Percentiles rank a stretch among this genome's conserved stretches.
Conservation (phyloP, 1,139 yeast genomes). For the Kodamaea sp. region DNA sequence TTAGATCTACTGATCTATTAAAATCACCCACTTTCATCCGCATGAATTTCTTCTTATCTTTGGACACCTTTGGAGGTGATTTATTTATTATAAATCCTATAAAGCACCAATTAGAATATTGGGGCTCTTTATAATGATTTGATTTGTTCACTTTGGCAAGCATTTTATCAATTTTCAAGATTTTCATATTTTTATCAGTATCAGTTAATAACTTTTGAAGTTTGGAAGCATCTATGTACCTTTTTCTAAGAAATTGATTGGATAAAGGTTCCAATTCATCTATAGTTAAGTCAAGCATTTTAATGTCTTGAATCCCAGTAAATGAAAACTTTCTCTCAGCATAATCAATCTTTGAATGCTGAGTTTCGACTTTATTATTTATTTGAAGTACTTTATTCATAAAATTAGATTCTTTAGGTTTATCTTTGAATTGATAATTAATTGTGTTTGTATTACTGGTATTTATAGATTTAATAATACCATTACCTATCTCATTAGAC, state of each 20-base stretch:
- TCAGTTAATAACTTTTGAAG: slow-evolving; percentile 35
- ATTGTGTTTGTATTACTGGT: background rate
- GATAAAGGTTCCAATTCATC: slow-evolving; percentile 15
- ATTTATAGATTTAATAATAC: background rate
- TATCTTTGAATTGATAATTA: background rate
- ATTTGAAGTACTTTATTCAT: slow-evolving; percentile 12
- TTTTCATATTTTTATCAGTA: slow-evolving; percentile 32
- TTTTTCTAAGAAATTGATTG: slow-evolving; percentile 22
- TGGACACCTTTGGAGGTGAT: slow-evolving; percentile 46
- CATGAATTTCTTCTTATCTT: slow-evolving; percentile 49
- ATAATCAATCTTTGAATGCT: slow-evolving; percentile 12
- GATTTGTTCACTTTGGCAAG: slow-evolving; percentile 58
- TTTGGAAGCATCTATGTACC: slow-evolving; percentile 42
- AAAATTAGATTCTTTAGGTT: slow-evolving; percentile 10
- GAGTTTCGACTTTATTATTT: slow-evolving; percentile 9
- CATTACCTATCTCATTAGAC: background rate
- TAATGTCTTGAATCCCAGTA: slow-evolving; percentile 12
- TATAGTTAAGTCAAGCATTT: slow-evolving; percentile 7
- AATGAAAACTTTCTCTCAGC: slow-evolving; percentile 18
- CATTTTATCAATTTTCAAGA: slow-evolving; percentile 53
- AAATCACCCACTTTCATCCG: slow-evolving; percentile 68
- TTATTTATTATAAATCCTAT: slow-evolving; percentile 65
- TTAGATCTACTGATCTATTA: slow-evolving; percentile 49
- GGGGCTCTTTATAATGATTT: slow-evolving; percentile 68
- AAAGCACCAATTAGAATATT: slow-evolving; percentile 70